These are phyloP conservation scores for Solanum acaule DNA, from an alignment of 257 asterid species.

Conservation along the genomic window DNA sequence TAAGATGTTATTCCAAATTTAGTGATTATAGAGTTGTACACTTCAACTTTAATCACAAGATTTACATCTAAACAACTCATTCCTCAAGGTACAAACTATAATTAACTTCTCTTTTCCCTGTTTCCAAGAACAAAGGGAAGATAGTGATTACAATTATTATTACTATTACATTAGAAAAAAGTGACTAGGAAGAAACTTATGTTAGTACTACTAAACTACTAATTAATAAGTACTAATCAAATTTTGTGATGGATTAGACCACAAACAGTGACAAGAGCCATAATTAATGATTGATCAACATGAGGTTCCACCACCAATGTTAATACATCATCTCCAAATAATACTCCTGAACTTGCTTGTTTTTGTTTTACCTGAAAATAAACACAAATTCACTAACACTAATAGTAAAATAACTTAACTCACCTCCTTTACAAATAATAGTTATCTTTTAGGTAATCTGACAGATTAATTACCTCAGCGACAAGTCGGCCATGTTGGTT, in stretches of 20 bases:
- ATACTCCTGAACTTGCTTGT: constrained; percentile 32
- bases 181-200: background rate
- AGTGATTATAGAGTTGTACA: background rate
- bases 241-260: constrained; percentile 39
- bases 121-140: background rate
- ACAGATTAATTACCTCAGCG: constrained; percentile 23
- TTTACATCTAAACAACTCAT: background rate
- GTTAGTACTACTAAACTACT: too few species aligned
- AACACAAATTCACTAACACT: background rate
- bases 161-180: background rate
- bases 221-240: background rate
- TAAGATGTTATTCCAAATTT: background rate
- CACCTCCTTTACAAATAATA: background rate
- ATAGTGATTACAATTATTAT: background rate
- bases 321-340: constrained; percentile 54
- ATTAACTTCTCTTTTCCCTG: background rate
- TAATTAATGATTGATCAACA: constrained; percentile 35
- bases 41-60: background rate
- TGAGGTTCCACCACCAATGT: constrained; percentile 45
- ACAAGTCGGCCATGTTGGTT: constrained; percentile 16
- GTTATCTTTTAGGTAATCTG: background rate
- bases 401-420: background rate
- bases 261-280: constrained; percentile 55
- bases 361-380: constrained; percentile 39
- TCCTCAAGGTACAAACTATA: background rate